These are phyloP conservation scores for Eragrostis curvula DNA, from an alignment of 176 grass and related monocot species.

Conservation along the genomic window DNA sequence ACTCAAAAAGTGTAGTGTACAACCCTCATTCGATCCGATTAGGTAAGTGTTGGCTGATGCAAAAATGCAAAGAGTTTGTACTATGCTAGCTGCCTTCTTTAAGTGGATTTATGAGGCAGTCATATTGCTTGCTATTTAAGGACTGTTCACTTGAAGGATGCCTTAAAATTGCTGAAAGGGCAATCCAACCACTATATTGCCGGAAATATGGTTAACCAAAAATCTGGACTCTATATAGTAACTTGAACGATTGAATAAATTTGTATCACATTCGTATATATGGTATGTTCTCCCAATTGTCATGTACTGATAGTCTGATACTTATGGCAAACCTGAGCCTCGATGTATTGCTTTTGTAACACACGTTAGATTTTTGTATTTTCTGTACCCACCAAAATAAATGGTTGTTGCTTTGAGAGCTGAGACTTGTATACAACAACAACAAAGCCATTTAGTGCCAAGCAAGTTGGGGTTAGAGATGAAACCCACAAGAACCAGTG, in stretches of 20 bases:
- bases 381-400: not conserved
- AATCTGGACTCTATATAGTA: not conserved
- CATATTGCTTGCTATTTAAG: not conserved
- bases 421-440: no score
- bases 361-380: not conserved
- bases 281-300: not conserved
- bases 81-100: slow-evolving; percentile 3
- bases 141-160: not conserved
- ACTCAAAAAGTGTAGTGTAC: not conserved
- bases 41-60: not conserved
- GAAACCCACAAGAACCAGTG: no score
- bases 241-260: not conserved
- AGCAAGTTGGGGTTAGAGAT: no score
- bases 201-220: not conserved
- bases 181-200: not conserved
- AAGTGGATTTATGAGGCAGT: not conserved
- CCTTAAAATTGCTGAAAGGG: not conserved
- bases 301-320: not conserved
- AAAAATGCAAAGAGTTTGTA: not conserved
- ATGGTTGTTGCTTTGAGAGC: not conserved
- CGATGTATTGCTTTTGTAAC: slow-evolving; percentile 4
- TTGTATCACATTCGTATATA: not conserved
- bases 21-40: slow-evolving; percentile 19
- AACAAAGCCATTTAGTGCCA: no score
- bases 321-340: not conserved